Percentiles rank a stretch among this genome's conserved stretches.
phyloP scores from a whole-genome alignment of 371 early-diverging fungal genomes.

The Apophysomyces ossiformis region DNA sequence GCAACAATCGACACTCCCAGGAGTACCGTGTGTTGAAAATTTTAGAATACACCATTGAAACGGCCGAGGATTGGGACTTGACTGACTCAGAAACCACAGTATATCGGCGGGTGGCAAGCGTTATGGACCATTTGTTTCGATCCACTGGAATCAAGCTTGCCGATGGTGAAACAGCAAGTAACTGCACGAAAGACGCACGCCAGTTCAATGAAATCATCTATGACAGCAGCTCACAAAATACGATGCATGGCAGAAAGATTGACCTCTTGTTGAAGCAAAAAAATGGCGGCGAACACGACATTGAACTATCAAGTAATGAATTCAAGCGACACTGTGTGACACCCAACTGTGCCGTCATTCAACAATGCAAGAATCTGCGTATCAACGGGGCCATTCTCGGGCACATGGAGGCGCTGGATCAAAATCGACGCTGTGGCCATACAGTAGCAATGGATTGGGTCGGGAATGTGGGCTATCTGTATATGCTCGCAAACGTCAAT shows the following conservation, averaged over 20 bases:
- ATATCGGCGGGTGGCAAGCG: conserved; percentile 15
- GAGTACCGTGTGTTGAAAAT: conserved; percentile 10
- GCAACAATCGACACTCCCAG: conserved; percentile 9
- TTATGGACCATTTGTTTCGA: conserved; percentile 19
- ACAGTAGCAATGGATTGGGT: conserved; percentile 13
- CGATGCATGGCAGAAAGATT: conserved; percentile 11
- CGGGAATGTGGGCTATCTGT: not conserved
- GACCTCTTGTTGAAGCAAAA: conserved; percentile 11
- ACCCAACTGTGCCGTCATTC: conserved; percentile 2
- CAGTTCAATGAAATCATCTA: conserved; percentile 4
- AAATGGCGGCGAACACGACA: conserved; percentile 3
- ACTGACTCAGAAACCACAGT: conserved; percentile 15
- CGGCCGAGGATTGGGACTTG: conserved; percentile 18
- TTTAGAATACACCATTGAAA: conserved; percentile 15
- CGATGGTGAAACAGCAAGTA: conserved; percentile 9
- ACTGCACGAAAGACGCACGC: conserved; percentile 12
- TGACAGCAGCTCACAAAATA: not conserved
- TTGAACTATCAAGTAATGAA: conserved; percentile 4
- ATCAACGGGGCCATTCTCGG: conserved; percentile 11
- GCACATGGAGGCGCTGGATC: conserved; percentile 5
- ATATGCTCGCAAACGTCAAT: conserved; percentile 2
- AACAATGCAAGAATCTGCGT: conserved; percentile 13
- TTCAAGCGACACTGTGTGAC: conserved; percentile 11
- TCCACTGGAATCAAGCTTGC: conserved; percentile 6
- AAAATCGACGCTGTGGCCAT: conserved; percentile 8